Conservation (phyloP, 176 grass and related monocot genomes). For the Elymus sibiricus region DNA sequence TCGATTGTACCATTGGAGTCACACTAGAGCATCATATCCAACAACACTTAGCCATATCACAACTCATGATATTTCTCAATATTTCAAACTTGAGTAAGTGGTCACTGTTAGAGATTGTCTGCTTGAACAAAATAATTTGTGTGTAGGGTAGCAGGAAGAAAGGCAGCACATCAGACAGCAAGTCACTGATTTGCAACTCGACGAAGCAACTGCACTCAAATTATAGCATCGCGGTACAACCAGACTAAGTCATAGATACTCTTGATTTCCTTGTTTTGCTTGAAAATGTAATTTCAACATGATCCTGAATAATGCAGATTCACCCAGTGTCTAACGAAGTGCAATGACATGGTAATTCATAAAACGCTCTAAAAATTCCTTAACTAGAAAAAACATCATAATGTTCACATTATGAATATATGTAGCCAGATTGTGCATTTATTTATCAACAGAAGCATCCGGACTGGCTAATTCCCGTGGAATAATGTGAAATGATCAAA, state of each 20-base stretch:
- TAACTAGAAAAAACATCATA: neutral
- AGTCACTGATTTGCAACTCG: neutral
- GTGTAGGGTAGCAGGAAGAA: neutral
- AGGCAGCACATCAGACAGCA: neutral
- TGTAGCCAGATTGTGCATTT: neutral
- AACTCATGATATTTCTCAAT: neutral
- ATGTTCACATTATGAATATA: neutral
- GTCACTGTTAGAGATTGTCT: neutral
- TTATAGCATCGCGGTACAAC: neutral
- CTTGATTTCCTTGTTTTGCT: neutral
- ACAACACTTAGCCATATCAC: neutral
- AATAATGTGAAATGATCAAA: neutral
- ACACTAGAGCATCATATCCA: neutral
- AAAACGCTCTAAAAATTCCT: neutral
- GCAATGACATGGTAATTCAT: neutral
- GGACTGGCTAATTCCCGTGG: neutral
- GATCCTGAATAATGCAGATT: neutral
- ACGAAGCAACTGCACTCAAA: neutral
- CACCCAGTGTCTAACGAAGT: neutral
- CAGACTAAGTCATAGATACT: neutral
- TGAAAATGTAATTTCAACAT: neutral
- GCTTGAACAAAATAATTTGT: neutral
- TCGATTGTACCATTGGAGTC: neutral
- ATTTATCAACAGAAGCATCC: neutral
- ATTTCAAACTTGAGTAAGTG: neutral